phyloP scores from a whole-genome alignment of 208 protist species.

The Leishmania mexicana region DNA sequence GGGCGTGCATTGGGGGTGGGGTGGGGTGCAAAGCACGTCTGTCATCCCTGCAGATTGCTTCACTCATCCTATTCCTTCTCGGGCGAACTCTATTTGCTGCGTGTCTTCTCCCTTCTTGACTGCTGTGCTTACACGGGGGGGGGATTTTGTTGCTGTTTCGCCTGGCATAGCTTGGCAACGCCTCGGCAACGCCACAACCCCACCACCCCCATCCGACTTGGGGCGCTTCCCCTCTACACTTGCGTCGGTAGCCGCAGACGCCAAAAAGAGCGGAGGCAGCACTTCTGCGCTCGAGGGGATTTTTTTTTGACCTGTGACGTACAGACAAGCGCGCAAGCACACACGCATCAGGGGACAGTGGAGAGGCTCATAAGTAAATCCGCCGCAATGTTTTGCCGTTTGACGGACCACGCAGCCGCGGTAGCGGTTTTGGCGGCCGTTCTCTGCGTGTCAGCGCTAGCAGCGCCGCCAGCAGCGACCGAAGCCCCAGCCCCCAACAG shows the following conservation, averaged over 20 bases:
- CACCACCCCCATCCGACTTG: no score
- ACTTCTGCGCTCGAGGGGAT: background rate
- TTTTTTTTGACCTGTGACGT: background rate
- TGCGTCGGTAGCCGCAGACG: background rate
- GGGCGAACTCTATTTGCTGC: background rate
- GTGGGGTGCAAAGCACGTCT: background rate
- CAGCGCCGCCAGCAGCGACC: no score
- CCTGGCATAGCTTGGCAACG: background rate
- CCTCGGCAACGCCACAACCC: background rate
- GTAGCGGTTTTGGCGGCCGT: background rate
- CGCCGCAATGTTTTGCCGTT: background rate
- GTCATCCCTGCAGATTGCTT: background rate
- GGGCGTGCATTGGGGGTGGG: no score
- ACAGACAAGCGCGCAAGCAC: background rate
- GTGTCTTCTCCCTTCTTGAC: background rate
- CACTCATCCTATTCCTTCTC: background rate
- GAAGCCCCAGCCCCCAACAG: conserved; percentile 8
- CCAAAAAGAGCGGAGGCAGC: background rate
- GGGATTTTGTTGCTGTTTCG: background rate
- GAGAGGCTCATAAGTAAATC: background rate
- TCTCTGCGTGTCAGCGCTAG: background rate
- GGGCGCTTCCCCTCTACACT: background rate
- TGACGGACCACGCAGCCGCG: background rate
- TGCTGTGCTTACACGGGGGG: background rate
- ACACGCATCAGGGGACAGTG: background rate